Conservation (phyloP, 139 green algal genomes). For the Micractinium conductrix region DNA sequence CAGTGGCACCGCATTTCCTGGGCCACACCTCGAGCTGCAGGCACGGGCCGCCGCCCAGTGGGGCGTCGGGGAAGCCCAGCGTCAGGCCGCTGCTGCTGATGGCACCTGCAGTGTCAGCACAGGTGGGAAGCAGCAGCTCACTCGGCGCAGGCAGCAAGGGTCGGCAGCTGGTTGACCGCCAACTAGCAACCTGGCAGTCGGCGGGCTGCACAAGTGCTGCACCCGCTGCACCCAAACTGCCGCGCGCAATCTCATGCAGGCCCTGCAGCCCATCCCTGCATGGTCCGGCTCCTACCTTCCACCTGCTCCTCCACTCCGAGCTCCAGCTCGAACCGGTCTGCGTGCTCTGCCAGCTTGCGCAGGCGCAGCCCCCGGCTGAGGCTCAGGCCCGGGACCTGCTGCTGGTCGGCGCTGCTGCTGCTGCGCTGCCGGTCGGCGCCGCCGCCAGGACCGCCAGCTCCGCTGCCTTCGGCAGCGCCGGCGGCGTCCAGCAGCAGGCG, state of each 20-base stretch:
- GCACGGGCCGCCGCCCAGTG: constrained; percentile 1
- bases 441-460: not conserved
- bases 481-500: not conserved
- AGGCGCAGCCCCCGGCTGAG: constrained; percentile 5
- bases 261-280: too few species aligned
- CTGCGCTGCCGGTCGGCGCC: not conserved
- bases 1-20: not conserved
- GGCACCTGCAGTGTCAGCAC: too few species aligned
- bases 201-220: too few species aligned
- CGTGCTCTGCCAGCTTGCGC: constrained; percentile 1
- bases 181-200: too few species aligned
- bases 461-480: not conserved
- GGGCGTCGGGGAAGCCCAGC: not conserved
- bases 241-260: too few species aligned
- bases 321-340: constrained; percentile 2
- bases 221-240: too few species aligned
- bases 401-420: not conserved
- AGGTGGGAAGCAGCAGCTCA: too few species aligned
- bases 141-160: too few species aligned
- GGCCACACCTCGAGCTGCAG: not conserved
- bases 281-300: too few species aligned
- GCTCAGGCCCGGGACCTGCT: not conserved
- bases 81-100: not conserved
- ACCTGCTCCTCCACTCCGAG: not conserved
- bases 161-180: too few species aligned